These are phyloP conservation scores for Wickerhamomyces bovis DNA, from an alignment of 805 yeast species.

Conservation along the genomic window DNA sequence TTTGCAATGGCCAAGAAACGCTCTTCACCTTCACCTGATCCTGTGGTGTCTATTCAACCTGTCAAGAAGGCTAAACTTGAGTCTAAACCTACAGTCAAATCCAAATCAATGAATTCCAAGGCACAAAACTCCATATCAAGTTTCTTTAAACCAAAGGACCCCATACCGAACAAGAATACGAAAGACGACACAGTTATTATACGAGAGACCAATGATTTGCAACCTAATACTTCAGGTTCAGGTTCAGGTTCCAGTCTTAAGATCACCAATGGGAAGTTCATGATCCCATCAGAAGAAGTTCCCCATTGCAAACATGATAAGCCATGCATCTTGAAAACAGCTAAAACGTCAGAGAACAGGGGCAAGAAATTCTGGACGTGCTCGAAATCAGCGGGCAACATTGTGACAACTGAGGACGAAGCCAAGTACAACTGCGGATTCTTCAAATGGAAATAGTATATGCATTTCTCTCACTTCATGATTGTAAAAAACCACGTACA, in stretches of 20 bases:
- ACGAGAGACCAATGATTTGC: slow-evolving; percentile 1
- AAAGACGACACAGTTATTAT: neutral
- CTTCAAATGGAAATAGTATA: slow-evolving; percentile 42
- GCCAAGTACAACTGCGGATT: slow-evolving; percentile 40
- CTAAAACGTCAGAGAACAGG: slow-evolving; percentile 35
- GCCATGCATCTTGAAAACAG: slow-evolving; percentile 40
- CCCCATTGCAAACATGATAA: slow-evolving; percentile 46
- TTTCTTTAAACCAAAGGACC: slow-evolving; percentile 10
- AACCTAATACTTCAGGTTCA: too few relatives aligned
- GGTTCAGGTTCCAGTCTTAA: neutral
- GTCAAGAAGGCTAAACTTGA: neutral
- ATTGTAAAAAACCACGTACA: too few relatives aligned
- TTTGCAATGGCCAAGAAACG: slow-evolving; percentile 24
- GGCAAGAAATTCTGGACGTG: slow-evolving; percentile 56
- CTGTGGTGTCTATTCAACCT: neutral
- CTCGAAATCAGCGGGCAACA: slow-evolving; percentile 15
- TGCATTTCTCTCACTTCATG: neutral
- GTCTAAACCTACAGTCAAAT: neutral
- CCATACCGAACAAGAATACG: neutral
- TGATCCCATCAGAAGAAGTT: slow-evolving; percentile 17
- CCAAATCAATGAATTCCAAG: slow-evolving; percentile 10
- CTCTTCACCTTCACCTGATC: slow-evolving; percentile 1
- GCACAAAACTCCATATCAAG: slow-evolving; percentile 6
- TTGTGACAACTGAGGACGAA: slow-evolving; percentile 10
- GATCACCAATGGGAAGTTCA: slow-evolving; percentile 13